These are phyloP conservation scores for Pseudocercospora cruenta DNA, from an alignment of 2,329 filamentous ascomycete species.

Conservation along the genomic window DNA sequence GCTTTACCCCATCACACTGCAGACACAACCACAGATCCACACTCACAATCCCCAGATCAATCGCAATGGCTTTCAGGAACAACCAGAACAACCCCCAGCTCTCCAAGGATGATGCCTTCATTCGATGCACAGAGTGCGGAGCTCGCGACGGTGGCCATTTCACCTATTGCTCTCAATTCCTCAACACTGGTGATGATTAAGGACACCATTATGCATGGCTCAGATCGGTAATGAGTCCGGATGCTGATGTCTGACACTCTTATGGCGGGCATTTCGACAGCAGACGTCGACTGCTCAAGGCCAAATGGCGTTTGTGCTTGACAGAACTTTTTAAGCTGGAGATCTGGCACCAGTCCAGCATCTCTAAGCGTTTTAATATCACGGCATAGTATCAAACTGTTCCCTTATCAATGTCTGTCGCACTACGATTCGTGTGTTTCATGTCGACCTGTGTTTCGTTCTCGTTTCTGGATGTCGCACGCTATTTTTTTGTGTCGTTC, in stretches of 20 bases:
- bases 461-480: neutral
- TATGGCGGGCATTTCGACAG: neutral
- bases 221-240: neutral
- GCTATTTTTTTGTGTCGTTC: neutral
- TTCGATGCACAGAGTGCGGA: constrained; percentile 11
- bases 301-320: neutral
- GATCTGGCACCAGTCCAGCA: neutral
- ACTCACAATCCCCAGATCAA: neutral
- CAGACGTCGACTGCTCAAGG: neutral
- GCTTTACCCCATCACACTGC: neutral
- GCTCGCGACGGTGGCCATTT: constrained; percentile 12
- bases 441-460: neutral
- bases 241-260: neutral
- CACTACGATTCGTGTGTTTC: neutral
- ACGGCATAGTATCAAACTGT: too few relatives aligned
- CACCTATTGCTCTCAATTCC: constrained; percentile 1
- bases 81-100: neutral
- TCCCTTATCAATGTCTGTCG: neutral
- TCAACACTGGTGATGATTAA: neutral
- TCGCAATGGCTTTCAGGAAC: neutral
- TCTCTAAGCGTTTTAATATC: neutral
- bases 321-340: neutral
- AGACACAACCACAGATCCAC: neutral
- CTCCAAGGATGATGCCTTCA: constrained; percentile 12
- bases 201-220: neutral